Percentiles rank a stretch among this genome's conserved stretches.
Evolutionary conservation across 2,329 filamentous ascomycete genomes (phyloP).

Genomic region (Paecilomyces formosus): DNA sequence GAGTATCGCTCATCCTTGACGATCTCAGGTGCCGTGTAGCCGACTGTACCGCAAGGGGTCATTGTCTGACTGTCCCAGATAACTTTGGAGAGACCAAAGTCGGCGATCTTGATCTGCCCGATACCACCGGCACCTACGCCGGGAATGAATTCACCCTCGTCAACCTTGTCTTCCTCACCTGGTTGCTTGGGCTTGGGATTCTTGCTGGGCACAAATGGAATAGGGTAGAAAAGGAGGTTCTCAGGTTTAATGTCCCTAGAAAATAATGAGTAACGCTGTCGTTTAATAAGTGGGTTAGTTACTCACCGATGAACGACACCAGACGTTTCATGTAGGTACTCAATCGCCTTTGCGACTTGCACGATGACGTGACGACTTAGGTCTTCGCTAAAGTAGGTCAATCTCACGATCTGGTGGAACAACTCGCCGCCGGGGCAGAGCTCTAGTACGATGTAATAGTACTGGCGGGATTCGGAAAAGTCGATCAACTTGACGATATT

Average conservation of each 20-base stretch:
- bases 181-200: constrained; percentile 71
- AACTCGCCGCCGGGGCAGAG: constrained; percentile 91
- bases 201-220: constrained; percentile 71
- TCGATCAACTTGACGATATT: constrained; percentile 93
- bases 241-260: constrained; percentile 94
- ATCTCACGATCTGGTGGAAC: constrained; percentile 95
- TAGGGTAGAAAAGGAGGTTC: constrained; percentile 88
- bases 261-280: constrained; percentile 18
- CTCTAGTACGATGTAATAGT: constrained; percentile 96
- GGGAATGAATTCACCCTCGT: constrained; percentile 85
- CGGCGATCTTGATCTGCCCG: constrained; percentile 91
- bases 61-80: constrained; percentile 98
- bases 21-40: constrained; percentile 96
- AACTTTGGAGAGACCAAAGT: constrained; percentile 95
- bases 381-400: constrained; percentile 98
- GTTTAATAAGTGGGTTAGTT: constrained; percentile 2
- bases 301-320: constrained; percentile 93
- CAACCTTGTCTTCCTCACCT: constrained; percentile 93
- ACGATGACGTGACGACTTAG: constrained; percentile 89
- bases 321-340: constrained; percentile 89
- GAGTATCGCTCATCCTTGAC: constrained; percentile 98
- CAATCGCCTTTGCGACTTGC: constrained; percentile 88
- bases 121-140: constrained; percentile 84
- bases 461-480: constrained; percentile 87
- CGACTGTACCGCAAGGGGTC: constrained; percentile 98